Conservation (phyloP, 2,329 filamentous ascomycete species). For the Eurotiales sp. region DNA sequence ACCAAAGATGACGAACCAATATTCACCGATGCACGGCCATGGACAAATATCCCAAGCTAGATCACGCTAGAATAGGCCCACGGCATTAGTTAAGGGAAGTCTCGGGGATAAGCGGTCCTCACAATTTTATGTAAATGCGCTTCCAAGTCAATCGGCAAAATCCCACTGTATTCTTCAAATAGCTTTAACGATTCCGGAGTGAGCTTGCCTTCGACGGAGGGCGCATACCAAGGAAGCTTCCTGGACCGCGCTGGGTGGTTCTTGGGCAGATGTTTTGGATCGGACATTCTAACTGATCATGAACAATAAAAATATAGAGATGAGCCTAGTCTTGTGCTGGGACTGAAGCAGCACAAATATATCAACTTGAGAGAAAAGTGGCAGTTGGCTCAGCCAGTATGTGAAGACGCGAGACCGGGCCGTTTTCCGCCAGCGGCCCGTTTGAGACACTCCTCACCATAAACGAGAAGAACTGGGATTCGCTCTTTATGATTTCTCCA, state of each 20-base stretch:
- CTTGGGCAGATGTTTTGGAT: constrained; percentile 2
- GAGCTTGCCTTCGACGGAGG: not conserved
- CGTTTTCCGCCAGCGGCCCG: no score
- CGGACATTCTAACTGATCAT: no score
- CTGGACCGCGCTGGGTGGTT: constrained; percentile 3
- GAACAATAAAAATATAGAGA: no score
- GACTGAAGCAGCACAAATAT: no score
- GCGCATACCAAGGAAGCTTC: constrained; percentile 2
- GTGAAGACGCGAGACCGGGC: no score
- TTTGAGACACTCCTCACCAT: no score
- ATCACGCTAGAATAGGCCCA: constrained; percentile 30
- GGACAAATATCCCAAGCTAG: constrained; percentile 35
- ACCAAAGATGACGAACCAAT: constrained; percentile 38
- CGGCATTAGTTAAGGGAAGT: no score
- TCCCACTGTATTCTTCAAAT: constrained; percentile 4
- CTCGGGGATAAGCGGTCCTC: not conserved
- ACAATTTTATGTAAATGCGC: not conserved
- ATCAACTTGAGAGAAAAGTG: no score
- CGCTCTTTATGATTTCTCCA: no score
- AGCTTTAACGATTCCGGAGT: not conserved
- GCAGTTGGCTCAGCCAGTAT: no score
- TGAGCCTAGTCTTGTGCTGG: no score
- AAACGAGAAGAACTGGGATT: no score
- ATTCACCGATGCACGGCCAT: constrained; percentile 40
- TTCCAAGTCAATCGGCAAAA: not conserved